Conservation (phyloP, 2,329 filamentous ascomycete genomes). For the Niveomyces coronatus region DNA sequence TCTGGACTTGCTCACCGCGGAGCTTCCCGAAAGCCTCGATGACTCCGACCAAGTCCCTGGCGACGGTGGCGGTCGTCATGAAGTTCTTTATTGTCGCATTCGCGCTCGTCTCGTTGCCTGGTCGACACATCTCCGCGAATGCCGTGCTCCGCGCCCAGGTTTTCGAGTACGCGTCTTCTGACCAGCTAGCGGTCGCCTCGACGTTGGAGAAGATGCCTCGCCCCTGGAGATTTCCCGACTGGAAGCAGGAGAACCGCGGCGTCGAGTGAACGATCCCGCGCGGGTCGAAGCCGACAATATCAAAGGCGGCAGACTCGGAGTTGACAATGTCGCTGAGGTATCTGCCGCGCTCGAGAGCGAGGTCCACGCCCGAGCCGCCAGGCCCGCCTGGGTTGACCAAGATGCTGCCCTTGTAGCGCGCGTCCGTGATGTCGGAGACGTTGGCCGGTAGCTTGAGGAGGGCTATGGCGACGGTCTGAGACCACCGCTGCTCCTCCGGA, state of each 20-base stretch:
- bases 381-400: conserved; percentile 36
- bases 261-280: conserved; percentile 28
- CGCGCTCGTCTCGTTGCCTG: background rate
- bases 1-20: background rate
- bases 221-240: background rate
- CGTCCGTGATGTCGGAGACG: conserved; percentile 24
- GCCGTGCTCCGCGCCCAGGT: background rate
- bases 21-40: background rate
- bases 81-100: background rate
- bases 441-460: conserved; percentile 30
- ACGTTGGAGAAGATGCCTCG: background rate
- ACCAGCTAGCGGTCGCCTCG: background rate
- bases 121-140: background rate
- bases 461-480: conserved; percentile 26
- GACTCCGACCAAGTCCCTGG: conserved; percentile 29
- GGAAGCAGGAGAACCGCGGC: conserved; percentile 16
- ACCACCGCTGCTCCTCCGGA: conserved; percentile 16
- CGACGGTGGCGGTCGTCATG: conserved; percentile 18
- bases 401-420: conserved; percentile 30
- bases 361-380: conserved; percentile 27
- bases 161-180: background rate
- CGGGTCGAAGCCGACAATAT: conserved; percentile 34
- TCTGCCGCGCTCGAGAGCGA: conserved; percentile 17
- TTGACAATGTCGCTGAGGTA: conserved; percentile 17
- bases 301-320: conserved; percentile 8